Conservation (phyloP, 768 basidiomycete genomes). For the Podaxis sp. region DNA sequence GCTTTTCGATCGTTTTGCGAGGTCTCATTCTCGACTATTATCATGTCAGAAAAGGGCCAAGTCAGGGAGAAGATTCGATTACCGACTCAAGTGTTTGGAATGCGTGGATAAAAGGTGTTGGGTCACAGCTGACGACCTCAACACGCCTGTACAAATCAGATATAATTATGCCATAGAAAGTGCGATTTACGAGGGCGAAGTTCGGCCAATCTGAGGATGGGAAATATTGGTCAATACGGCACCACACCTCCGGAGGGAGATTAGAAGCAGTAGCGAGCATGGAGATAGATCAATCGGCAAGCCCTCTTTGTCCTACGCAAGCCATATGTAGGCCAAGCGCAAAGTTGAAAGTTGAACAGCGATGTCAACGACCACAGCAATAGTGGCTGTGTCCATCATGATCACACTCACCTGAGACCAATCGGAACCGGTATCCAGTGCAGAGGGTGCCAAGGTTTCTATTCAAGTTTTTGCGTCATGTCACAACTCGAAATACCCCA, state of each 20-base stretch:
- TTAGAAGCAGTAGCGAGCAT: not conserved
- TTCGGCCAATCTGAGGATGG: not conserved
- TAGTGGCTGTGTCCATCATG: too few species aligned
- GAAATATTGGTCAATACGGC: not conserved
- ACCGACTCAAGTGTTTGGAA: not conserved
- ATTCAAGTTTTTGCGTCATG: too few species aligned
- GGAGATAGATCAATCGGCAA: too few species aligned
- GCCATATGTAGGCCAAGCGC: too few species aligned
- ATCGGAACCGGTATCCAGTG: too few species aligned
- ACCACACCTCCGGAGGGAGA: slow-evolving; percentile 5
- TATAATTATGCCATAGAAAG: not conserved
- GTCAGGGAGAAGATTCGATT: not conserved
- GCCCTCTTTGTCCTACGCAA: too few species aligned
- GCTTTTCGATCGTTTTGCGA: not conserved
- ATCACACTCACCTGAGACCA: too few species aligned
- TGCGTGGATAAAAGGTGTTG: not conserved
- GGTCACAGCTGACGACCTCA: slow-evolving; percentile 1
- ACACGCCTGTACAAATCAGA: not conserved
- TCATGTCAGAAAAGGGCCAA: not conserved
- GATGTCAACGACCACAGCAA: too few species aligned
- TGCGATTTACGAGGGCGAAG: slow-evolving; percentile 2
- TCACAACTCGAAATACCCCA: too few species aligned
- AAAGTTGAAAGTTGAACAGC: too few species aligned
- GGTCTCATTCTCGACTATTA: not conserved
- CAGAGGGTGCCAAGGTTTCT: too few species aligned